Conservation (phyloP, 495 filamentous ascomycete species). For the Podospora australis region DNA sequence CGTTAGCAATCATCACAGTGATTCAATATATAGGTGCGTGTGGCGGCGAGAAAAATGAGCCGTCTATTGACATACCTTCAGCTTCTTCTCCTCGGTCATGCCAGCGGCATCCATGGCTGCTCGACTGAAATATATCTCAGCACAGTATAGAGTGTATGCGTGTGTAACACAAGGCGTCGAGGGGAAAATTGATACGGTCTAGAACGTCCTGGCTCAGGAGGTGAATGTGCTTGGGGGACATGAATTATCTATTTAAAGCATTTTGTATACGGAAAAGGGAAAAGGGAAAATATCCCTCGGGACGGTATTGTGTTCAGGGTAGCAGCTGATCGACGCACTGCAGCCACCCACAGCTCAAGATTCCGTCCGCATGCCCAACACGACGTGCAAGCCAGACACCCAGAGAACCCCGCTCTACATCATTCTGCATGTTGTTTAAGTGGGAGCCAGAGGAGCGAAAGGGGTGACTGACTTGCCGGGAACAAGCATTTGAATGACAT, state of each 20-base stretch:
- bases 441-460: no score
- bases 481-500: background rate
- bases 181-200: no score
- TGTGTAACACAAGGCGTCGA: no score
- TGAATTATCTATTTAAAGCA: no score
- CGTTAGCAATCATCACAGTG: background rate
- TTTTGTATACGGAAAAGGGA: background rate
- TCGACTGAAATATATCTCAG: background rate
- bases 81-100: constrained; percentile 47
- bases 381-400: no score
- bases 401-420: background rate
- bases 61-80: constrained; percentile 7
- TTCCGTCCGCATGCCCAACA: background rate
- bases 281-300: background rate
- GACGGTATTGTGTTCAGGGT: background rate
- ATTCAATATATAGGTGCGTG: no score
- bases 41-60: no score
- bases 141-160: background rate
- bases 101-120: constrained; percentile 51
- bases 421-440: background rate
- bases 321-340: background rate
- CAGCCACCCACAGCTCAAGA: no score
- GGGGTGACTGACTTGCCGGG: no score
- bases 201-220: no score
- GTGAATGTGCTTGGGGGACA: no score